Evolutionary conservation across 2,329 filamentous ascomycete genomes (phyloP), one percentile per base, ranked within the genome.

Genomic region (Zasmidium cellare): DNA sequence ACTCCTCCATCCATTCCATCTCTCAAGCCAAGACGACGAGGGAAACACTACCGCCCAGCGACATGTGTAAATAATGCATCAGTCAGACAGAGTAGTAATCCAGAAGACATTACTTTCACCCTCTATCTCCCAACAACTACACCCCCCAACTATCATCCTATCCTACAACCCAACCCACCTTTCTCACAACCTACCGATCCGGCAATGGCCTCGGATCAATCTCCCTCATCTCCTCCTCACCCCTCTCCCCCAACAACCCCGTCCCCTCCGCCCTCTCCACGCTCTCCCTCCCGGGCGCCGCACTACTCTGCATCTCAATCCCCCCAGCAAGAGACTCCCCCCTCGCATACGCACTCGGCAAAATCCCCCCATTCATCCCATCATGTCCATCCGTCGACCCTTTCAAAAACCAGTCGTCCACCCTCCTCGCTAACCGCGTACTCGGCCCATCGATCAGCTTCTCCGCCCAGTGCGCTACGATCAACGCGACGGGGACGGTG

Each of bases 401-500:
- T 18, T 23, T 49, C 7, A 52, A 9, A 38, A 62, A 62, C 47
- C 51, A 47, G 11, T 55, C 44, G 20, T 64, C 61, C 28, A 64
- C 48, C 22, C 53, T 46, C 38, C 51, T 57, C 24, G 59, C 59
- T 7, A 64, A 55, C 20, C 48, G 48, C 20, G 55, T 56, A 31
- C 55, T 57, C 20, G 61, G 61, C 23, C 20, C 51, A 28, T 64
- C 61, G 35, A 64, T 55, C 20, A 56, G 31, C 28, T 47, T 45
- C 45, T 61, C 59, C 22, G 41, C n/a, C 56, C 56, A 62, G 45
- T 64, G 28, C 24, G 61, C 56, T 23, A 61, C 55, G n/a, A 59
- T 38, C 18, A 61, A 31, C 11, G 53, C 51, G 2, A 56, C 18
- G 3, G 61, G 61, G 16, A 52, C 25, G 12, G 59, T 9, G 14